A percentile compares a stretch with the other conserved stretches of the same genome.
These are phyloP conservation scores for Sclerotinia sclerotiorum DNA, from an alignment of 2,329 filamentous ascomycete species.

Conservation along the genomic window DNA sequence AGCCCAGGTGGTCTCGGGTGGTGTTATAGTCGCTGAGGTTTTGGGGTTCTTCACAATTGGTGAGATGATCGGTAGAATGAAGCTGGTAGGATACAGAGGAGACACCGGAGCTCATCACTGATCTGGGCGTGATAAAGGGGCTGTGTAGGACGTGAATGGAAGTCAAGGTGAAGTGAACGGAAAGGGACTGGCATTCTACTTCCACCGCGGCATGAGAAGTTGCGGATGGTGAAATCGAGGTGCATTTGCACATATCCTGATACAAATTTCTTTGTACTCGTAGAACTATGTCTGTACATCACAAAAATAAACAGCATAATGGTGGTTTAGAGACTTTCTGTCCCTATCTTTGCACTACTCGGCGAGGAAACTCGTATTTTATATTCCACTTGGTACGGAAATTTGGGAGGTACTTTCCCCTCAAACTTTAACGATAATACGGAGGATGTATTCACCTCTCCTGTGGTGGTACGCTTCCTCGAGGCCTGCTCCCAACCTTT, in stretches of 20 bases:
- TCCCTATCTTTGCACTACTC: conserved; percentile 3
- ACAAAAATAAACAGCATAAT: conserved; percentile 36
- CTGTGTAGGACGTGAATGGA: conserved; percentile 1
- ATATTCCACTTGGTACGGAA: not conserved
- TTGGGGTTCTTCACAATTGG: conserved; percentile 97
- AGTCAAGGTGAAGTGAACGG: not conserved
- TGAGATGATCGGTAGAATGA: conserved; percentile 93
- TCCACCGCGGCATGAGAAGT: conserved; percentile 21
- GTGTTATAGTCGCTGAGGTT: conserved; percentile 80
- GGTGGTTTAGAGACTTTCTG: conserved; percentile 27
- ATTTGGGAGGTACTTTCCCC: not conserved
- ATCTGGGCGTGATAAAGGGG: conserved; percentile 22
- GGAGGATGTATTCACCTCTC: not conserved
- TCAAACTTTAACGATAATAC: not conserved
- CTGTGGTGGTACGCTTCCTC: not conserved
- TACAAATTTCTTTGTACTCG: conserved; percentile 29
- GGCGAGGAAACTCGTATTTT: not conserved
- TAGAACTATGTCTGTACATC: conserved; percentile 32
- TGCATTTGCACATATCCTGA: conserved; percentile 29
- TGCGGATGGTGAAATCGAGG: conserved; percentile 21
- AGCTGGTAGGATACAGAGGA: conserved; percentile 90
- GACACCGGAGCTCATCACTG: conserved; percentile 60
- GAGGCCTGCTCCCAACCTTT: not conserved
- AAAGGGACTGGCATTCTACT: conserved; percentile 23
- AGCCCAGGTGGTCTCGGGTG: conserved; percentile 68